phyloP scores from a whole-genome alignment of 805 yeast genomes.

The Starmera quercuum region DNA sequence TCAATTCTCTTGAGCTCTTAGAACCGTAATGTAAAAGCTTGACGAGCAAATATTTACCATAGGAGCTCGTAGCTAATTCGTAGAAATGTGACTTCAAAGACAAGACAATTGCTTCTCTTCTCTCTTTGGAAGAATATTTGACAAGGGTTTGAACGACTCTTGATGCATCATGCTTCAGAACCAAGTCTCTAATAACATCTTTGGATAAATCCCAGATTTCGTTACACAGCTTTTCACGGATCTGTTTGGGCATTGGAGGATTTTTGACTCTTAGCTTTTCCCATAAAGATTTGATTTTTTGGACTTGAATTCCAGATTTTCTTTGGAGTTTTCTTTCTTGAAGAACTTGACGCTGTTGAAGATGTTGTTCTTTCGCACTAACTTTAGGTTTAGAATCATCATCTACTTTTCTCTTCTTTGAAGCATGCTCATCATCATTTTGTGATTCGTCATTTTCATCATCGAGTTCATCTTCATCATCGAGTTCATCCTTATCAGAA shows the following conservation, averaged over 20 bases:
- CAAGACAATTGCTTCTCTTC: conserved; percentile 61
- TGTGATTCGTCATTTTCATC: conserved; percentile 22
- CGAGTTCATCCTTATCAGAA: conserved; percentile 24
- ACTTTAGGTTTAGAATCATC: conserved; percentile 28
- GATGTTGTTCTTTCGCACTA: conserved; percentile 61
- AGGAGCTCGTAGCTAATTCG: conserved; percentile 81
- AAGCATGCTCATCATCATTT: conserved; percentile 16
- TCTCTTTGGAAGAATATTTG: conserved; percentile 73
- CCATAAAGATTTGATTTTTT: conserved; percentile 82
- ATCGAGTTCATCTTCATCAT: conserved; percentile 21
- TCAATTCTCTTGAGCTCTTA: conserved; percentile 64
- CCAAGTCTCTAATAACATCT: conserved; percentile 74
- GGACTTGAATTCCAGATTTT: conserved; percentile 81
- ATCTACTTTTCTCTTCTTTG: conserved; percentile 20
- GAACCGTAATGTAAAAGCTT: conserved; percentile 91
- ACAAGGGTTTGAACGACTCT: conserved; percentile 92
- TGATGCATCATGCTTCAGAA: conserved; percentile 92
- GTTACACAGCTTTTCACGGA: conserved; percentile 69
- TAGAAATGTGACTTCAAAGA: conserved; percentile 72
- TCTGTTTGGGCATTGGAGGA: conserved; percentile 70
- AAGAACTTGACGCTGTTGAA: conserved; percentile 71
- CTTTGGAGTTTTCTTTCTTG: conserved; percentile 82
- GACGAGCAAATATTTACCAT: conserved; percentile 86
- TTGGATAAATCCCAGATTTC: conserved; percentile 82
- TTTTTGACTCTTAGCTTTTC: conserved; percentile 81